Evolutionary conservation across 495 filamentous ascomycete genomes (phyloP), one percentile per base, ranked within the genome.

Genomic region (Aspergillus affinis): DNA sequence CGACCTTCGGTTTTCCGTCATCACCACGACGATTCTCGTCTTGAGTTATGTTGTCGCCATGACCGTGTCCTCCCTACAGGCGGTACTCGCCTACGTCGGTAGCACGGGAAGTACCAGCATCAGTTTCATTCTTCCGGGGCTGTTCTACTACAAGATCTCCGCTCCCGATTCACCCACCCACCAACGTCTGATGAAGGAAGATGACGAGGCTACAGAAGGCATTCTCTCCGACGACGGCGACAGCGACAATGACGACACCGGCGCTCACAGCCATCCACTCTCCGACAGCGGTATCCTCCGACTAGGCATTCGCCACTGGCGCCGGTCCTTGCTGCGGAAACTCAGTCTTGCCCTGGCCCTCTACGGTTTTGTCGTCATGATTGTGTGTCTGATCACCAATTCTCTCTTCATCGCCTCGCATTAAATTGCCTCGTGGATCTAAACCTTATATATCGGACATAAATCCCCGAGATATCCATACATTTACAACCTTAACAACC

Each of bases 131-230:
- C 80, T 98, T 0, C 95, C 94, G 0, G 94, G 94, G 0, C 70
- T 98, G 15, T 98, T 98, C 73, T 98, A 97, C 78, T 98, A 97
- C 81, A 97, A 97, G 75, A 97, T 98, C 57, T 91, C 88, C 0
- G 84, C 87, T 13, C 95, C 95, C 0, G 87, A 96, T 47, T 90
- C 90, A 9, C 82, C 88, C 56, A 80, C 91, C 50, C 92, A 96
- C 64, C 90, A 92, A 65, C 86, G 88, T 10, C 75, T 97, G 18
- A 80, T 90, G 64, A 96, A 96, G 71, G 92, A 94, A 66, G 92
- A 97, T 66, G 93, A 97, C 60, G 88, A 91, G 60, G 81, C 72
- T 9, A 67, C 61, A 7, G 75, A 74, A 18, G 72, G 75, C 12
- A 74, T 74, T 18, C 57, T 77, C 0, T 76, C 73, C 9, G 75